Conservation (phyloP, 1,284 basidiomycete species). For the Afroboletus lepidellus region DNA sequence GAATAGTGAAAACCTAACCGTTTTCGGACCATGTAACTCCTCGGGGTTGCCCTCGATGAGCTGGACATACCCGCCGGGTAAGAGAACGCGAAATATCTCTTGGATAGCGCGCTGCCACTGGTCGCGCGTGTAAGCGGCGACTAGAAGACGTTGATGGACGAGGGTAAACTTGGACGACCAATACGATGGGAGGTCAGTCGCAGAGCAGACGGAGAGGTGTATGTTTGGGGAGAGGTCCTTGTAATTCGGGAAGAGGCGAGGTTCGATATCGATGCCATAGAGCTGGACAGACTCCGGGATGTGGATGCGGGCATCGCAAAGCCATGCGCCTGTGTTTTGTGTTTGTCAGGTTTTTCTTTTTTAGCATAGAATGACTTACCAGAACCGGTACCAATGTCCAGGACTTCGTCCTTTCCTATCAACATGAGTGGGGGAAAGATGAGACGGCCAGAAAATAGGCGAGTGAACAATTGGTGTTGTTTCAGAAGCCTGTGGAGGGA, state of each 20-base stretch:
- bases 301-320: slow-evolving; percentile 14
- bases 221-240: not conserved
- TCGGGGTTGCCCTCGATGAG: not conserved
- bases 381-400: slow-evolving; percentile 21
- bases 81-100: not conserved
- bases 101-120: slow-evolving; percentile 22
- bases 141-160: slow-evolving; percentile 32
- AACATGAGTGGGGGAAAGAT: not conserved
- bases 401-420: no score
- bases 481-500: slow-evolving; percentile 11
- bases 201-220: slow-evolving; percentile 1
- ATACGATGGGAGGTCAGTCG: slow-evolving; percentile 15
- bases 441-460: slow-evolving; percentile 7
- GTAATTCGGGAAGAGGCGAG: slow-evolving; percentile 14
- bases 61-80: not conserved
- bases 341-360: no score
- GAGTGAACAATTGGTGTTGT: slow-evolving; percentile 18
- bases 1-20: not conserved
- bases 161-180: slow-evolving; percentile 29
- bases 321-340: slow-evolving; percentile 13
- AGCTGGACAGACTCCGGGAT: not conserved
- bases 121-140: slow-evolving; percentile 19
- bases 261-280: not conserved
- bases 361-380: slow-evolving; percentile 14
- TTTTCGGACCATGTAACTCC: not conserved